These are phyloP conservation scores for Rhynchospora breviuscula DNA, from an alignment of 176 grass and related monocot genomes.

Conservation along the genomic window DNA sequence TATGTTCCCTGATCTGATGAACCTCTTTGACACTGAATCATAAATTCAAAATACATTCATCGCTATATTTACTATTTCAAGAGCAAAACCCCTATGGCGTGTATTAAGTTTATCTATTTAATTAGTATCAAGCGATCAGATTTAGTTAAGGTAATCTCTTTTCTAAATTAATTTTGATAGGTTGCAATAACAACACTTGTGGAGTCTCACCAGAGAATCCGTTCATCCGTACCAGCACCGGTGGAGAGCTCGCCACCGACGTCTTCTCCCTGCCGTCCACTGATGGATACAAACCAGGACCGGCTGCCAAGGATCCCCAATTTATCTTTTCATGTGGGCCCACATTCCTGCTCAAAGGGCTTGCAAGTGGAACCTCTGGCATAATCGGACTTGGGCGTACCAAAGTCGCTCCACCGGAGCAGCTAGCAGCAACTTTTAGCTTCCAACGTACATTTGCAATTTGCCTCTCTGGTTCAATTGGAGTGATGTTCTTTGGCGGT, in stretches of 20 bases:
- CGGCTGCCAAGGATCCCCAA: conserved; percentile 26
- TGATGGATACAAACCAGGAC: conserved; percentile 30
- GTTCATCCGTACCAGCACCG: conserved; percentile 29
- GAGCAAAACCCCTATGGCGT: background rate
- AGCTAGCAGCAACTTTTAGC: conserved; percentile 55
- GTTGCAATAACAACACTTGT: conserved; percentile 66
- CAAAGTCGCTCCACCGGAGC: conserved; percentile 37
- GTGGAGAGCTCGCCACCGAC: conserved; percentile 45
- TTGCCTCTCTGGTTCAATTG: conserved; percentile 24
- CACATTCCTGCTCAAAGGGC: conserved; percentile 34
- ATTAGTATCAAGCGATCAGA: background rate
- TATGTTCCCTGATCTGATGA: background rate
- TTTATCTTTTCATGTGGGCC: conserved; percentile 58
- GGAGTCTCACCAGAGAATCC: conserved; percentile 43
- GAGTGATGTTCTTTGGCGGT: conserved; percentile 49
- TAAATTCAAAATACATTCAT: background rate
- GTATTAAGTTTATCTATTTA: background rate
- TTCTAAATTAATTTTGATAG: background rate
- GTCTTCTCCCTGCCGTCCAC: conserved; percentile 47
- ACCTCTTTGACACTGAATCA: background rate
- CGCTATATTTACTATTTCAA: background rate
- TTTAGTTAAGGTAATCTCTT: background rate
- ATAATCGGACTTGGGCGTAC: conserved; percentile 53
- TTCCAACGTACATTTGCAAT: conserved; percentile 59
- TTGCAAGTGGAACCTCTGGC: conserved; percentile 32